phyloP scores from a whole-genome alignment of 768 basidiomycete species.

The Tricholoma terreum region DNA sequence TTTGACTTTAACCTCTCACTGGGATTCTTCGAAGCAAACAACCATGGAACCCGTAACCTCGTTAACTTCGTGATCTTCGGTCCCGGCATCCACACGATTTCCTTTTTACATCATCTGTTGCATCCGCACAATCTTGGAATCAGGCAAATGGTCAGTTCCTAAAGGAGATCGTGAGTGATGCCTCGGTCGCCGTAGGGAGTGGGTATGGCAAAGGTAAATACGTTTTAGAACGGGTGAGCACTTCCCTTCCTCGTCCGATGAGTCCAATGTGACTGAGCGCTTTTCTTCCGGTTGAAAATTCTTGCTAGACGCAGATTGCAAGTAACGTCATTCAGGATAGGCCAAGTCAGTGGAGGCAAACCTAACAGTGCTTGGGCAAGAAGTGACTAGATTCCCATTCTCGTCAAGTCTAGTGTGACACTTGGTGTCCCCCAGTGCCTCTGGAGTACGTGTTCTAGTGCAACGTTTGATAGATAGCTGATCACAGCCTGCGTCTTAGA shows the following conservation, averaged over 20 bases:
- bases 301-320: conserved; percentile 37
- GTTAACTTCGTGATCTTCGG: conserved; percentile 36
- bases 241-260: neutral
- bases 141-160: conserved; percentile 27
- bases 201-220: conserved; percentile 52
- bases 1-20: conserved; percentile 46
- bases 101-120: conserved; percentile 41
- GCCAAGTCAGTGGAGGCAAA: conserved; percentile 41
- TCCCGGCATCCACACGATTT: conserved; percentile 26
- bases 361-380: conserved; percentile 41
- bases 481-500: conserved; percentile 16
- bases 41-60: conserved; percentile 45
- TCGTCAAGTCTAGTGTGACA: conserved; percentile 33
- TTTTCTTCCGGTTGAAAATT: conserved; percentile 18
- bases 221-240: conserved; percentile 34
- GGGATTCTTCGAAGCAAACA: conserved; percentile 47
- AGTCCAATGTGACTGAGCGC: neutral
- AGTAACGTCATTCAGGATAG: conserved; percentile 39
- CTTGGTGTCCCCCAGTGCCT: conserved; percentile 25
- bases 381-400: conserved; percentile 45
- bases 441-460: conserved; percentile 27
- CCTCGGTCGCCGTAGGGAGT: conserved; percentile 31
- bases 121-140: conserved; percentile 30
- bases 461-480: neutral
- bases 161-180: conserved; percentile 30